Conservation (phyloP, 140 eudicot species). For the Senecio squalidus region DNA sequence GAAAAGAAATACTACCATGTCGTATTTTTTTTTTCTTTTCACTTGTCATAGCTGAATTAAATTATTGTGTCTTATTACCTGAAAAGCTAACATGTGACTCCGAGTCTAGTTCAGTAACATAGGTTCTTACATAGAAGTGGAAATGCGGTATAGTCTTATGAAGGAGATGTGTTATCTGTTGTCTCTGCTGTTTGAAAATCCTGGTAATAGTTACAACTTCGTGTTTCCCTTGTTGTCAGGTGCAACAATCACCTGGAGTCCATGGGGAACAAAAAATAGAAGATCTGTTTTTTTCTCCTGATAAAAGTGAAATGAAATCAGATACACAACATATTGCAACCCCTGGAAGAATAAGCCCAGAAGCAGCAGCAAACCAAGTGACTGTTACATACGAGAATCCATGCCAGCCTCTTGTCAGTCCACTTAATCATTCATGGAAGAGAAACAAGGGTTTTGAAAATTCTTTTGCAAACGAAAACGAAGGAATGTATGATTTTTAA, state of each 20-base stretch:
- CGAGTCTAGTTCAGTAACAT: neutral
- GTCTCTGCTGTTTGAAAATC: neutral
- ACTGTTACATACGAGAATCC: too few relatives aligned
- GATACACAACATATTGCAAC: too few relatives aligned
- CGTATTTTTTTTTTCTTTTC: too few relatives aligned
- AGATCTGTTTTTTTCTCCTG: too few relatives aligned
- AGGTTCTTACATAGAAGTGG: neutral
- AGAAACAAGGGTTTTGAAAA: conserved; percentile 23
- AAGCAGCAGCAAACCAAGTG: too few relatives aligned
- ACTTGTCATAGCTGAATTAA: too few relatives aligned
- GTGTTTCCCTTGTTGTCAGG: conserved; percentile 16
- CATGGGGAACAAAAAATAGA: conserved; percentile 38
- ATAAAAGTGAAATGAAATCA: too few relatives aligned
- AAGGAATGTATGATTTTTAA: conserved; percentile 49
- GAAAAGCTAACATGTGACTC: neutral
- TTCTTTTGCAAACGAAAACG: conserved; percentile 30
- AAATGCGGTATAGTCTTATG: neutral
- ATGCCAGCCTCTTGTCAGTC: too few relatives aligned
- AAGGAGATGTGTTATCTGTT: too few relatives aligned
- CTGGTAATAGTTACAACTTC: neutral
- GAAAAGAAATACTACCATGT: too few relatives aligned
- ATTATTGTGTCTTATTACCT: neutral
- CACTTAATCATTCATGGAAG: too few relatives aligned
- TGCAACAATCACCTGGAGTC: conserved; percentile 32
- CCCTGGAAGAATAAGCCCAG: too few relatives aligned